phyloP scores from a whole-genome alignment of 2,329 filamentous ascomycete species.

The Shiraia bambusicola region DNA sequence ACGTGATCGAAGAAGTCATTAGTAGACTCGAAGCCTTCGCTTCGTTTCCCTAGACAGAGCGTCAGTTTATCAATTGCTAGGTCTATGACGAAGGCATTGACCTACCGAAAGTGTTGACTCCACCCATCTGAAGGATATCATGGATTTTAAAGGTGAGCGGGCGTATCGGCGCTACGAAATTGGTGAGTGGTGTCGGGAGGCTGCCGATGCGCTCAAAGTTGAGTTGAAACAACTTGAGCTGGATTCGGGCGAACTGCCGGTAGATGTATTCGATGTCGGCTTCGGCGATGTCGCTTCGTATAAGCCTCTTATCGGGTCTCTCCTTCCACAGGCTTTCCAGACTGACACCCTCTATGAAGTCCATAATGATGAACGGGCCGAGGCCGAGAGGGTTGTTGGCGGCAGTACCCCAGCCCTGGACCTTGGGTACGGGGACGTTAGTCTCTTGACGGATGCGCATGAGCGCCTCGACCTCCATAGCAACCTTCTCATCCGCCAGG shows the following conservation, averaged over 20 bases:
- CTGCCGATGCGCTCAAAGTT: neutral
- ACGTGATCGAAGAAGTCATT: conserved; percentile 4
- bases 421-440: conserved; percentile 2
- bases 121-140: conserved; percentile 1
- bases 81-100: neutral
- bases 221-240: no score
- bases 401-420: conserved; percentile 2
- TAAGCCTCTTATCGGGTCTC: no score
- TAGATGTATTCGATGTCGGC: no score
- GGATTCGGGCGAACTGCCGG: no score
- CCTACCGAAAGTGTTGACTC: conserved; percentile 3
- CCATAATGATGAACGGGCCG: conserved; percentile 42
- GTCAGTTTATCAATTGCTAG: no score
- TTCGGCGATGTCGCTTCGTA: no score
- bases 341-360: conserved; percentile 27
- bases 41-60: no score
- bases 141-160: conserved; percentile 2
- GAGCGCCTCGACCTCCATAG: conserved; percentile 4
- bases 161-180: neutral
- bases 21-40: neutral
- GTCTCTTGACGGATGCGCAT: conserved; percentile 6
- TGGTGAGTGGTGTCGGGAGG: neutral
- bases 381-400: conserved; percentile 18
- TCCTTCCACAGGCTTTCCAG: conserved; percentile 27
- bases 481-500: conserved; percentile 5